Conservation (phyloP, 495 filamentous ascomycete species). For the Extremus antarcticus region DNA sequence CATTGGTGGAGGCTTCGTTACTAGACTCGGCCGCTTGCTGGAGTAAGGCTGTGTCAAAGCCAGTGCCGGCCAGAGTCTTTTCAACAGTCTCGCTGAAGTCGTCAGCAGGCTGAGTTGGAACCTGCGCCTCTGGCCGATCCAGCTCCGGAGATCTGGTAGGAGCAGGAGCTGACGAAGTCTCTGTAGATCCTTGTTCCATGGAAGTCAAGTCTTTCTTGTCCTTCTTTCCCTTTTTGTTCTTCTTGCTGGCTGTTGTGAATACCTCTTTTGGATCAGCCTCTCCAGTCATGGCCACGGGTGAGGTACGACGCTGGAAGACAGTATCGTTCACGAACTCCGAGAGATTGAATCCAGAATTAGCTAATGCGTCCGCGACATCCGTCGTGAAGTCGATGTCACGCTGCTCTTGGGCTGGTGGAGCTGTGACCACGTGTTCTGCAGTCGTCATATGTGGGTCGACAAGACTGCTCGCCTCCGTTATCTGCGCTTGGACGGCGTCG, state of each 20-base stretch:
- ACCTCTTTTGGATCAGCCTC: slow-evolving; percentile 29
- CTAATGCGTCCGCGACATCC: slow-evolving; percentile 19
- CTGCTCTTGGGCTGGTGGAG: background rate
- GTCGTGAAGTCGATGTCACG: slow-evolving; percentile 23
- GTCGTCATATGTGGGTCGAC: no score
- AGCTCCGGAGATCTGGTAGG: background rate
- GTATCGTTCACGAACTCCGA: slow-evolving; percentile 27
- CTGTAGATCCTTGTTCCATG: background rate
- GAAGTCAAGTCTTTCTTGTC: background rate
- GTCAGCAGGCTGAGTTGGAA: background rate
- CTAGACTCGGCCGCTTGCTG: slow-evolving; percentile 1
- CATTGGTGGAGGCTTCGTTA: background rate
- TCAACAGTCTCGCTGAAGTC: slow-evolving; percentile 12
- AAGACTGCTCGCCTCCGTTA: no score
- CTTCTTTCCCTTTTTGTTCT: slow-evolving; percentile 20
- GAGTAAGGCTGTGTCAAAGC: slow-evolving; percentile 18
- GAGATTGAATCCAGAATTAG: slow-evolving; percentile 26
- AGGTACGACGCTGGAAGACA: slow-evolving; percentile 19
- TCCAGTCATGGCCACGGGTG: slow-evolving; percentile 21
- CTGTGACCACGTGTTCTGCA: background rate
- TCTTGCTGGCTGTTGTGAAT: slow-evolving; percentile 13
- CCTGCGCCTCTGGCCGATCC: background rate
- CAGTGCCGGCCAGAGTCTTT: slow-evolving; percentile 9
- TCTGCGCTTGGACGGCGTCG: background rate
- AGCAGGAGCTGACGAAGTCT: background rate